A percentile compares a stretch with the other conserved stretches of the same genome.
Conservation (phyloP, 2,329 filamentous ascomycete species). For the Microcera coccophila region DNA sequence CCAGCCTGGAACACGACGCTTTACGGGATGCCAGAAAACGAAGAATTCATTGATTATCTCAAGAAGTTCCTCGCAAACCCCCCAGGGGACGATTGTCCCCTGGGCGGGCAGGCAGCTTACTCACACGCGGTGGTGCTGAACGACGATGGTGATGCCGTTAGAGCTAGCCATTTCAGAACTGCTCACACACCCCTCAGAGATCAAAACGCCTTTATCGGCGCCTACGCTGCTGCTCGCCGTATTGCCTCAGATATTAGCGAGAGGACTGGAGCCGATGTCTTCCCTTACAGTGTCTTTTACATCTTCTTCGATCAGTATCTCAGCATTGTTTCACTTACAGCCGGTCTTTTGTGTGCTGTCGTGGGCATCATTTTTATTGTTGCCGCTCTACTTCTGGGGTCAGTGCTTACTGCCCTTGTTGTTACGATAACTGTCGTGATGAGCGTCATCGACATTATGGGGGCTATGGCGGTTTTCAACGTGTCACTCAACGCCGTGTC, state of each 20-base stretch:
- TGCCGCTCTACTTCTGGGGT: constrained; percentile 77
- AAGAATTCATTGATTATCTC: constrained; percentile 86
- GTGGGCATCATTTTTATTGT: constrained; percentile 82
- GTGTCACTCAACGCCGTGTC: constrained; percentile 94
- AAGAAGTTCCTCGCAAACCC: constrained; percentile 77
- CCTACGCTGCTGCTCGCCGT: constrained; percentile 83
- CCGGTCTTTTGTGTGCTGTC: constrained; percentile 74
- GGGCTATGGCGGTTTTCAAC: constrained; percentile 83
- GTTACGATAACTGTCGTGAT: constrained; percentile 86
- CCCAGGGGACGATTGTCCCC: constrained; percentile 77
- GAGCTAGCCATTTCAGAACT: constrained; percentile 87
- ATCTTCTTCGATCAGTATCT: constrained; percentile 99
- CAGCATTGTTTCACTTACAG: constrained; percentile 75
- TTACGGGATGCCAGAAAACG: constrained; percentile 83
- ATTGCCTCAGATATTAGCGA: constrained; percentile 73
- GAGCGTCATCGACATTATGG: constrained; percentile 91
- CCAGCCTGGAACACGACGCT: constrained; percentile 89
- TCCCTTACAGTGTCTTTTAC: constrained; percentile 97
- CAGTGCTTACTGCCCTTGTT: constrained; percentile 72
- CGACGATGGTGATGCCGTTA: constrained; percentile 59
- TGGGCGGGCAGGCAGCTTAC: constrained; percentile 86
- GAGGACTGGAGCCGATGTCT: constrained; percentile 74
- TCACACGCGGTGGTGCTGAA: constrained; percentile 79
- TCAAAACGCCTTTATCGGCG: constrained; percentile 88
- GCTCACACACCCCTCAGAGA: constrained; percentile 81